Evolutionary conservation across 208 protist genomes (phyloP), one percentile per base, ranked within the genome.

Genomic region (Leishmania guyanensis): DNA sequence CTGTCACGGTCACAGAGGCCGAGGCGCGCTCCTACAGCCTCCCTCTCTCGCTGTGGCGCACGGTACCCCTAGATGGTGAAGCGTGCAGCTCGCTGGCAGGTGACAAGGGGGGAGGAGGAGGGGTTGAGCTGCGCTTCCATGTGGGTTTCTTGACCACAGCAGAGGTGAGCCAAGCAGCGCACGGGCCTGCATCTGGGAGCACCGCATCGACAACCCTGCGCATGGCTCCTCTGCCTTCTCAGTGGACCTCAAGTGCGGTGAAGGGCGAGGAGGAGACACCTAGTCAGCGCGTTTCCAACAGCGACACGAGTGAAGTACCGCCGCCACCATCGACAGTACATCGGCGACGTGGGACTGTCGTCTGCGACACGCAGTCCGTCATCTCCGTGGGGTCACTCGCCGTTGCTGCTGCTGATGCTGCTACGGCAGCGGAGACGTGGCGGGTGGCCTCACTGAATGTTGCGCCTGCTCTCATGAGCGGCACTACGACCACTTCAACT

Each of bases 21-120:
- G 81, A 85, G 53, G 81, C 81, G n/a, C 81, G 81, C 36, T 43
- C 9, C 26, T 85, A 85, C 43, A 51, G 48, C 26, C 48, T 85
- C 50, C 81, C 81, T 26, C 29, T 85, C 26, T 68, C 81, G 22
- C 9, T 85, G 70, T 85, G 81, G 81, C 33, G 77, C 8, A 53
- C 56, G 8, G 58, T 65, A 10, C 39, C 81, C 5, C 69, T 77
- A 51, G 48, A 29, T 26, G 33, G 5, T 46, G n/a, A 20, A 68
- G 29, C 71, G 51, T 6, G 48, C 29, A 75, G 48, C 29, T 17
- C 50, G 48, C 6, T 54, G 56, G 46, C 22, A 22, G 43, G 54
- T 39, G 77, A 77, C 26, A 50, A 16, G 5, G 26, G 29, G 5
- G 43, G 68, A 22, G 43, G 68, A 50, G 68, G 68, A 50, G 81